A percentile compares a stretch with the other conserved stretches of the same genome.
phyloP scores from a whole-genome alignment of 2,329 filamentous ascomycete species.

The Diaporthe batatas region DNA sequence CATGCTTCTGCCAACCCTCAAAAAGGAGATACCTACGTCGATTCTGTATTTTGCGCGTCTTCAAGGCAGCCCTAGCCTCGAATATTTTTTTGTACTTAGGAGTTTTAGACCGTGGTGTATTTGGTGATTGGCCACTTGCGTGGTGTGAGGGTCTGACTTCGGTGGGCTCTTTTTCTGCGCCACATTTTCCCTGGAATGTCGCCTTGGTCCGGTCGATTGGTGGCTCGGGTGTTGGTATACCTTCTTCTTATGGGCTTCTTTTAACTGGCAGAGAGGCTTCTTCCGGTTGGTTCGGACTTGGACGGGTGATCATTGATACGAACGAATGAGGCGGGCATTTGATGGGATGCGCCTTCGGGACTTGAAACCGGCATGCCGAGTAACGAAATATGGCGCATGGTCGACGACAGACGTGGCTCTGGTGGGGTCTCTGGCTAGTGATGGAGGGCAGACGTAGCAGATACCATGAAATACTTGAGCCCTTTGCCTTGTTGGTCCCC shows the following conservation, averaged over 20 bases:
- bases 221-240: conserved; percentile 2
- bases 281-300: conserved; percentile 7
- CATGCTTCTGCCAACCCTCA: neutral
- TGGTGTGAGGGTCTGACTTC: neutral
- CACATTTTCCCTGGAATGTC: neutral
- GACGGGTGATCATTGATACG: conserved; percentile 1
- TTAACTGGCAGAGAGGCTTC: neutral
- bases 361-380: neutral
- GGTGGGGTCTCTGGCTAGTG: neutral
- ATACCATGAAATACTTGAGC: conserved; percentile 22
- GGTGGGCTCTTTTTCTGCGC: conserved; percentile 2
- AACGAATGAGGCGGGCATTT: neutral
- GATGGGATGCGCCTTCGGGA: neutral
- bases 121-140: neutral
- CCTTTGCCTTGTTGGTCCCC: neutral
- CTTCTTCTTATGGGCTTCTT: conserved; percentile 11
- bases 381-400: conserved; percentile 5
- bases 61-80: neutral
- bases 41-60: neutral
- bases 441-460: conserved; percentile 2
- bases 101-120: conserved; percentile 29
- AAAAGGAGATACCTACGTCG: conserved; percentile 39
- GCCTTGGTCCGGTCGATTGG: neutral
- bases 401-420: conserved; percentile 4
- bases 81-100: conserved; percentile 17